Base-by-base conservation (phyloP, 2,329 filamentous ascomycete species). In the Ophiocordyceps robertsii region DNA sequence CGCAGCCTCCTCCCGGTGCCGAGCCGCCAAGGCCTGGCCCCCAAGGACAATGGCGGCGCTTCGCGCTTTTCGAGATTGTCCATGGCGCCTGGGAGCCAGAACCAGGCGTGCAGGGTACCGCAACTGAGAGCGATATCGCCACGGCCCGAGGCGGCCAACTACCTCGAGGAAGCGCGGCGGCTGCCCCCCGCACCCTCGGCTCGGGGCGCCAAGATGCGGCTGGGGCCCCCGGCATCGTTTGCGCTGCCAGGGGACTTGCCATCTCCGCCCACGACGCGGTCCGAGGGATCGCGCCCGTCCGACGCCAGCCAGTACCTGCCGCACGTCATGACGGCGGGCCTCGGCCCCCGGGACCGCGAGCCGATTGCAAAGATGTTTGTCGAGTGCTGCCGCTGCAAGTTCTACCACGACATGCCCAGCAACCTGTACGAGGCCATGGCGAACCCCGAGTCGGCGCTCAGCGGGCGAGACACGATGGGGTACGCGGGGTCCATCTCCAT, bases 341-440 rank as follows among this genome's bases (percentile, higher is more conserved):
- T 49, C 10, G 41, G 37, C 10, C 39, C 38, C 24, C 13, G 27
- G n/a, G 48, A 48, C 1, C 49, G 51, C 49, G 64, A 69, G 11
- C 68, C 69, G 1, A 56, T 78, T 12, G 72, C 73, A 30, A 82
- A 80, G 61, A 73, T 80, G 65, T 70, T 82, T 29, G 76, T 81
- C 12, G 69, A 80, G 53, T 82, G 77, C 58, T 82, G 77, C 59
- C 65, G 62, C 44, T 82, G 77, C 66, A 70, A 69, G 43, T 79
- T 73, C 58, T 78, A 75, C 55, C 76, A 80, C 51, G 77, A 82
- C 55, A 73, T 82, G 72, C 77, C 77, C 4, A 73, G 70, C 40
- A 71, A 73, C 43, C 63, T 81, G 19, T 81, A 81, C 55, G 73
- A 79, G 51, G 76, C 72, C 54, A 80, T 81, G 75, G 70, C 71